A percentile compares a stretch with the other conserved stretches of the same genome.
Evolutionary conservation across 2,329 filamentous ascomycete genomes (phyloP).

Genomic region (Thielaviopsis punctulata): DNA sequence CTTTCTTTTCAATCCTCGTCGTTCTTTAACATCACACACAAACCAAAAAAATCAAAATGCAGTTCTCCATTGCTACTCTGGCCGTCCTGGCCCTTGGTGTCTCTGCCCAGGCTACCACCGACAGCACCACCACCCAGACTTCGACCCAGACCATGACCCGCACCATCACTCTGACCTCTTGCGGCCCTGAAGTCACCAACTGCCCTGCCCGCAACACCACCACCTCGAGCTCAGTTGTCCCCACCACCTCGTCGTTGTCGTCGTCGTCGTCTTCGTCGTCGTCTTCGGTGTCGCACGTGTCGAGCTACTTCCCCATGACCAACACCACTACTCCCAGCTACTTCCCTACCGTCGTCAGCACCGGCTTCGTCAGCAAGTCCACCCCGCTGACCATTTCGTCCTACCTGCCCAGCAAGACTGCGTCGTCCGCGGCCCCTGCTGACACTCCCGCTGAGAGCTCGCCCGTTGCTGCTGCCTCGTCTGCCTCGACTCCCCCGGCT

Average conservation of each 20-base stretch:
- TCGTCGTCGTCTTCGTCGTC: not conserved
- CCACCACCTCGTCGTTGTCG: not conserved
- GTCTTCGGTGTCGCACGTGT: not conserved
- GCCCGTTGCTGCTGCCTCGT: not conserved
- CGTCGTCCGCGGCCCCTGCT: not conserved
- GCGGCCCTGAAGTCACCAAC: constrained; percentile 12
- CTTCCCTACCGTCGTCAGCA: constrained; percentile 2
- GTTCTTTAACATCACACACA: no score
- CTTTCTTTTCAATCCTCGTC: not conserved
- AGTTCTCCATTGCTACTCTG: constrained; percentile 11
- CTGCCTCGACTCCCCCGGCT: not conserved
- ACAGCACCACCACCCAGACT: constrained; percentile 11
- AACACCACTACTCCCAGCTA: constrained; percentile 7
- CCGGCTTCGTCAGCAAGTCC: constrained; percentile 7
- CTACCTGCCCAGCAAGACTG: constrained; percentile 6
- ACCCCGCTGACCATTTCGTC: constrained; percentile 8
- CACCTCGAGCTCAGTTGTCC: not conserved
- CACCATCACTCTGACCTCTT: constrained; percentile 13
- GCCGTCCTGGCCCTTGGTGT: constrained; percentile 5
- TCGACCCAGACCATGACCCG: constrained; percentile 12
- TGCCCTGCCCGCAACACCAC: no score
- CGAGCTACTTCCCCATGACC: constrained; percentile 9
- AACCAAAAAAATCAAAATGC: constrained; percentile 9
- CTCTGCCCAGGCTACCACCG: constrained; percentile 5
- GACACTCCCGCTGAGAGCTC: constrained; percentile 1